Evolutionary conservation across 208 protist genomes (phyloP), one percentile per base, ranked within the genome.

Genomic region (Leishmania martiniquensis): DNA sequence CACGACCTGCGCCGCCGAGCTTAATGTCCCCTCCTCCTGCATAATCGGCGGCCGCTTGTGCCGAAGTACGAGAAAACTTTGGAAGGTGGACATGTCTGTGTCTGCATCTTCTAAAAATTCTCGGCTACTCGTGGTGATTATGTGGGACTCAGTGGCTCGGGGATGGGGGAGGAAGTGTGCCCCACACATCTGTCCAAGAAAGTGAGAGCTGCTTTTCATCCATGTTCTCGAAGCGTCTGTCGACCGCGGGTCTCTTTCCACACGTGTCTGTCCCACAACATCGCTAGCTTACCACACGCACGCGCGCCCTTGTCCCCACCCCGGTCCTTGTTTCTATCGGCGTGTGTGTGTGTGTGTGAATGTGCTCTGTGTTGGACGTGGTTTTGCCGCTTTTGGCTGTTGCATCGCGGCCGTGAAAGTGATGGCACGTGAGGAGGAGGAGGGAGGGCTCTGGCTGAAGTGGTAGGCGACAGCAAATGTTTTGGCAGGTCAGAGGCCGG

Each of bases 21-120:
- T 82, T 89, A 9, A 45, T 89, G 49, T 87, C 82, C 1, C 85
- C 85, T 13, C 79, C 78, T 10, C 82, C 79, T 39, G 74, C 51
- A n/a, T 79, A 17, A 67, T 25, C 66, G 4, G 20, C 47, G 63
- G 42, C 66, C 20, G 20, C 37, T 34, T 42, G n/a, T 22, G 57
- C 72, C 9, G n/a, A 42, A 54, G 22, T 55, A 78, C 69, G 37
- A 70, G 20, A 9, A 79, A 69, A 10, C 25, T 39, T 49, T 1
- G 0, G 62, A 12, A 44, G 17, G 32, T 45, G 66, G 5, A 32
- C 54, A 45, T 25, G 45, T 71, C 32, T 57, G 67, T 9, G 32
- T 44, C 25, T 45, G n/a, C 4, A 13, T 72, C 17, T 17, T n/a
- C n/a, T n/a, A n/a, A 32, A 22, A 57, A 34, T 65, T 75, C 45